Evolutionary conservation across 2,329 filamentous ascomycete genomes (phyloP).

Genomic region (Colletotrichum australisinense): DNA sequence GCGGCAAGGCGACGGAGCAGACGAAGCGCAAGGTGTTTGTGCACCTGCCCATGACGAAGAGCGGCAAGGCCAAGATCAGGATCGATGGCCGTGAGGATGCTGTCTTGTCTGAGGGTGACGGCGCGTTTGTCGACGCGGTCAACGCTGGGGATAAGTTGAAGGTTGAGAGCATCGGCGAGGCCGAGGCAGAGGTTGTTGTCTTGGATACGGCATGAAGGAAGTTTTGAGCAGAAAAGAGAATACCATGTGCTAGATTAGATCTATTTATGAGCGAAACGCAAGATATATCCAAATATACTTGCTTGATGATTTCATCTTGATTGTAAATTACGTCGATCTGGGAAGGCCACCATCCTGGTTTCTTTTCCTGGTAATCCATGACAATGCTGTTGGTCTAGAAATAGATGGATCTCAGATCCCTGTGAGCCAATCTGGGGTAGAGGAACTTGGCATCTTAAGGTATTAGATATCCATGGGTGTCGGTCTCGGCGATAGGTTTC

Average conservation of each 20-base stretch:
- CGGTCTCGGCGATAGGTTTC: background rate
- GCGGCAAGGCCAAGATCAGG: constrained; percentile 77
- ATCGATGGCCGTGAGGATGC: constrained; percentile 74
- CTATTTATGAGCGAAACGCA: background rate
- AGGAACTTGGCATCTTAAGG: background rate
- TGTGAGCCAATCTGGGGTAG: background rate
- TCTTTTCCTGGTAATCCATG: background rate
- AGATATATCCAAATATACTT: constrained; percentile 11
- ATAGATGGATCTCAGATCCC: background rate
- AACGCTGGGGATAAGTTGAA: constrained; percentile 72
- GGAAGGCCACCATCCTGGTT: background rate
- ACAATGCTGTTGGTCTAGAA: background rate
- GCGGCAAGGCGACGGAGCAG: constrained; percentile 63
- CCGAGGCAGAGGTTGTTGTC: constrained; percentile 76
- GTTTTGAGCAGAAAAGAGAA: background rate
- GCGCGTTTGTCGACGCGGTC: constrained; percentile 77
- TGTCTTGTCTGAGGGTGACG: constrained; percentile 81
- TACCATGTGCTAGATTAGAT: background rate
- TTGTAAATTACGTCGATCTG: background rate
- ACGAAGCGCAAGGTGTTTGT: constrained; percentile 80
- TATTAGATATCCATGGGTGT: background rate
- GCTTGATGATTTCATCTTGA: background rate
- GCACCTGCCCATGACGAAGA: constrained; percentile 84
- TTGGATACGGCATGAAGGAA: constrained; percentile 68
- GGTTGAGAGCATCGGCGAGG: constrained; percentile 76